Evolutionary conservation across 2,329 filamentous ascomycete species (phyloP).

Genomic region (Sporothrix curviconia): DNA sequence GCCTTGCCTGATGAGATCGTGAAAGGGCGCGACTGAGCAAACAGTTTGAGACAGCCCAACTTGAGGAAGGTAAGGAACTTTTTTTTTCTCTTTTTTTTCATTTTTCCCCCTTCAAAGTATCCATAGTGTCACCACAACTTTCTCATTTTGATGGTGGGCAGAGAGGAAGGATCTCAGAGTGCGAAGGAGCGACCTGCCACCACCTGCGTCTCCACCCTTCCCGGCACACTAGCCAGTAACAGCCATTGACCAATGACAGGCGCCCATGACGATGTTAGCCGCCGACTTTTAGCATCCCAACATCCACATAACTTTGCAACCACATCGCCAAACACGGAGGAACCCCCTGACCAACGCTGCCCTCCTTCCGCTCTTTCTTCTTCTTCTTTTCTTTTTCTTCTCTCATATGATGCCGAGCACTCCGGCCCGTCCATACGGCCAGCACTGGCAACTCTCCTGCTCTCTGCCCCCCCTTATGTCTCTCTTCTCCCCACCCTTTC

Average conservation of each 20-base stretch:
- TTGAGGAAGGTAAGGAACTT: too few relatives aligned
- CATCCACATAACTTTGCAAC: neutral
- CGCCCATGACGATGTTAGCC: neutral
- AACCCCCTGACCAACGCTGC: neutral
- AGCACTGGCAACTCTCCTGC: neutral
- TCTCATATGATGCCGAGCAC: neutral
- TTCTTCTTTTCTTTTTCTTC: neutral
- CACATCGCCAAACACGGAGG: neutral
- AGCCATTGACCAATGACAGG: conserved; percentile 6
- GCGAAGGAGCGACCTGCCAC: neutral
- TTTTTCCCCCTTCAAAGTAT: too few relatives aligned
- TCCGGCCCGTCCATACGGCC: neutral
- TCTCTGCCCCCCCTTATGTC: neutral
- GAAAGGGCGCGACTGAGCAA: too few relatives aligned
- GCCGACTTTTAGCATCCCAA: neutral
- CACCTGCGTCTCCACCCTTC: neutral
- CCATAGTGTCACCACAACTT: too few relatives aligned
- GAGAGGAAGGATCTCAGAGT: neutral
- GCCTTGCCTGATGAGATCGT: too few relatives aligned
- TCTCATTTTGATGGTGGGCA: too few relatives aligned
- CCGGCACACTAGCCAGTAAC: neutral
- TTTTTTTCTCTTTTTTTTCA: too few relatives aligned
- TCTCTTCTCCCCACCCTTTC: neutral
- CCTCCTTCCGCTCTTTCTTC: neutral
- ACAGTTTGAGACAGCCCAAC: too few relatives aligned